These are phyloP conservation scores for Aspergillus ibericus DNA, from an alignment of 2,329 filamentous ascomycete genomes.

Conservation along the genomic window DNA sequence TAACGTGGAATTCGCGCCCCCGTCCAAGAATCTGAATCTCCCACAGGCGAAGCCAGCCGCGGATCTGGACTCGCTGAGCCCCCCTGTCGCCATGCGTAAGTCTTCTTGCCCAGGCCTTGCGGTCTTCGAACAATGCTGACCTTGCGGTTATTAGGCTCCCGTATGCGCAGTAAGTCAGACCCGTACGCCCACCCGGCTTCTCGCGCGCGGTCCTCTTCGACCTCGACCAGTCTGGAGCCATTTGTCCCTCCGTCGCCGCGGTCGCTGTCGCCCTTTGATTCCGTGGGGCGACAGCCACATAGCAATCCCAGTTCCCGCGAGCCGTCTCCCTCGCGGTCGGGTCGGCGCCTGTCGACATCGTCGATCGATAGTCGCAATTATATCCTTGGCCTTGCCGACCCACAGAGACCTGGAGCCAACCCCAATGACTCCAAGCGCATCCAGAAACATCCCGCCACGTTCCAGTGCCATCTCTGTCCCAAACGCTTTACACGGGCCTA, in stretches of 20 bases:
- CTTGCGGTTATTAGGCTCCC: constrained; percentile 44
- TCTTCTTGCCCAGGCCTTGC: background rate
- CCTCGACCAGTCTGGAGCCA: constrained; percentile 35
- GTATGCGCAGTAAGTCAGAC: constrained; percentile 62
- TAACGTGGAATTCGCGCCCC: constrained; percentile 88
- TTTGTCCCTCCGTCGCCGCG: constrained; percentile 35
- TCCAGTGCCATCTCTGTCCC: constrained; percentile 89
- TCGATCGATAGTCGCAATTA: constrained; percentile 65
- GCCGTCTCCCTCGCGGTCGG: constrained; percentile 44
- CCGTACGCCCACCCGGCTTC: constrained; percentile 53
- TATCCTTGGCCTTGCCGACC: constrained; percentile 88
- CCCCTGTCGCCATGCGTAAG: constrained; percentile 67
- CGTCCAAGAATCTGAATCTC: constrained; percentile 65
- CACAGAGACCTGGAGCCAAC: constrained; percentile 70
- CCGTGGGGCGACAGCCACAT: constrained; percentile 31
- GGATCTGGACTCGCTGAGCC: constrained; percentile 77
- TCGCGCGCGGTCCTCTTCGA: constrained; percentile 38
- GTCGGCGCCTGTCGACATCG: constrained; percentile 46
- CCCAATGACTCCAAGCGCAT: constrained; percentile 71
- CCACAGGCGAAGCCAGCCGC: constrained; percentile 64
- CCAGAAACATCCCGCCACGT: constrained; percentile 96
- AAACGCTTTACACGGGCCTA: constrained; percentile 97
- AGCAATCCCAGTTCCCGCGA: constrained; percentile 48
- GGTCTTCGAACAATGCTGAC: constrained; percentile 6
- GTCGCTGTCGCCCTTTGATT: constrained; percentile 47